These are phyloP conservation scores for Hanseniaspora jakobsenii DNA, from an alignment of 805 yeast species.

Conservation along the genomic window DNA sequence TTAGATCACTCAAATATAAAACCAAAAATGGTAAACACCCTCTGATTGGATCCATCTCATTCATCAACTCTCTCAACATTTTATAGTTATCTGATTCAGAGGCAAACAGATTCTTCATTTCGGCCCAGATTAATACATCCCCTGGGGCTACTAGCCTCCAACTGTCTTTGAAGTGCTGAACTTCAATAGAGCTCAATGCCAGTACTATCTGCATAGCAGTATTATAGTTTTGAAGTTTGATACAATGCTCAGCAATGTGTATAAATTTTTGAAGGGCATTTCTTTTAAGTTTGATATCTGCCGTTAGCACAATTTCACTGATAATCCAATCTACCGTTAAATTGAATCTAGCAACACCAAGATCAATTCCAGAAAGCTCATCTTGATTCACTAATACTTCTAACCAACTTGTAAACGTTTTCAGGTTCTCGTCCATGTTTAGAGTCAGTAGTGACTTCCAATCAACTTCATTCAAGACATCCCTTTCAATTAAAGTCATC, in stretches of 20 bases:
- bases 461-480: constrained; percentile 70
- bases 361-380: constrained; percentile 57
- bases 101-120: constrained; percentile 57
- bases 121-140: constrained; percentile 55
- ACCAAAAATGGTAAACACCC: constrained; percentile 92
- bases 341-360: constrained; percentile 77
- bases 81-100: constrained; percentile 57
- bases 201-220: constrained; percentile 78
- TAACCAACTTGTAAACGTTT: constrained; percentile 74
- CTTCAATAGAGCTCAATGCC: constrained; percentile 59
- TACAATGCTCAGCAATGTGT: constrained; percentile 70
- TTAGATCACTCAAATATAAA: constrained; percentile 65
- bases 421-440: constrained; percentile 55
- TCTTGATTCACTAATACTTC: constrained; percentile 51
- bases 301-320: constrained; percentile 71
- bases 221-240: constrained; percentile 63
- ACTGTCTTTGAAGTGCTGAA: constrained; percentile 50
- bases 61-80: constrained; percentile 39
- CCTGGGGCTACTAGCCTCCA: constrained; percentile 66
- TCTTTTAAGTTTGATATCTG: constrained; percentile 44
- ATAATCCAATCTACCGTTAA: constrained; percentile 84
- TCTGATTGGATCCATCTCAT: constrained; percentile 45
- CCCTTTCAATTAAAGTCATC: constrained; percentile 75
- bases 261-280: constrained; percentile 73
- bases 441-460: constrained; percentile 81